Evolutionary conservation across 768 basidiomycete species (phyloP).

Genomic region (Chiua virens): DNA sequence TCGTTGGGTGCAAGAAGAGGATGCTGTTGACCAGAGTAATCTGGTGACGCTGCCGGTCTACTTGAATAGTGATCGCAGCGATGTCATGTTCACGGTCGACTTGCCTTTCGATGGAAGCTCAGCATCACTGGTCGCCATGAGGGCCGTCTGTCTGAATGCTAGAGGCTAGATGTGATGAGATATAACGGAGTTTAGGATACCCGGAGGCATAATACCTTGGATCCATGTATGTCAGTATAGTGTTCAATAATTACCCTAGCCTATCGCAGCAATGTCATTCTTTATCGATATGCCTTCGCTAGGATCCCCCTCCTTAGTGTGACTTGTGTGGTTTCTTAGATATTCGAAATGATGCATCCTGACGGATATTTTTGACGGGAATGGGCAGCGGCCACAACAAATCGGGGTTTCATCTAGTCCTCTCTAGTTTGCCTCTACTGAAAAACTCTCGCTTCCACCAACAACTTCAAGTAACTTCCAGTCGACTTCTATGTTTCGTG

Average conservation of each 20-base stretch:
- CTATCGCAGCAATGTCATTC: too few relatives aligned
- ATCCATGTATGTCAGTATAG: slow-evolving; percentile 17
- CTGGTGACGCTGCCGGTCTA: slow-evolving; percentile 88
- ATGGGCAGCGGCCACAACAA: too few relatives aligned
- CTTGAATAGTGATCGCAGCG: slow-evolving; percentile 84
- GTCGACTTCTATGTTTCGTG: slow-evolving; percentile 76
- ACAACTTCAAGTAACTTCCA: slow-evolving; percentile 84
- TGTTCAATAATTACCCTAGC: too few relatives aligned
- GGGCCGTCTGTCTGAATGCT: slow-evolving; percentile 90
- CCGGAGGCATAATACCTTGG: slow-evolving; percentile 25
- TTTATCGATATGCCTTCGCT: too few relatives aligned
- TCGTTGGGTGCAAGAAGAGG: slow-evolving; percentile 74
- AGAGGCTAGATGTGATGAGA: slow-evolving; percentile 45
- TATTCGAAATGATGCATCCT: too few relatives aligned
- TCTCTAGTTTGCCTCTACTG: slow-evolving; percentile 12
- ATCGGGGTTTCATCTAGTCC: not conserved
- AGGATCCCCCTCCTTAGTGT: too few relatives aligned
- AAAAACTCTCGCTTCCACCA: slow-evolving; percentile 37
- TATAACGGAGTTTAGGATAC: slow-evolving; percentile 20
- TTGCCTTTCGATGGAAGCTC: slow-evolving; percentile 72
- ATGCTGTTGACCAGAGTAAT: slow-evolving; percentile 27
- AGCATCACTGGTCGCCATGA: slow-evolving; percentile 73
- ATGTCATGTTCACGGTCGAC: slow-evolving; percentile 88
- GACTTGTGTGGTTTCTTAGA: too few relatives aligned
- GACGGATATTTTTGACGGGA: too few relatives aligned